Conservation (phyloP, 2,329 filamentous ascomycete genomes). For the Trichoderma sp. region DNA sequence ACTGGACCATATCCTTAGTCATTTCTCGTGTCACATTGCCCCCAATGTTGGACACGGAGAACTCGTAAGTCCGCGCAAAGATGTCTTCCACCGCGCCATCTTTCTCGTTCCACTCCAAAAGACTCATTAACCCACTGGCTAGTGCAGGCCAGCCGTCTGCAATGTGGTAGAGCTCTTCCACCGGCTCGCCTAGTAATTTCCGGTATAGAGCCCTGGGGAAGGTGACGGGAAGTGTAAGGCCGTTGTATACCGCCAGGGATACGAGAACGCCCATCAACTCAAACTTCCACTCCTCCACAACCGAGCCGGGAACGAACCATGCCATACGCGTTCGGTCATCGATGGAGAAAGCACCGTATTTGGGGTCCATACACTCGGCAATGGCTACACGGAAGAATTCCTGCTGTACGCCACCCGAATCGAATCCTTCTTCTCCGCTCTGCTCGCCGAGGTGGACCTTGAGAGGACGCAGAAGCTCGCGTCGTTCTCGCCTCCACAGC, state of each 20-base stretch:
- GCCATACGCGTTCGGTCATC: constrained; percentile 74
- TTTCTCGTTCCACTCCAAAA: constrained; percentile 73
- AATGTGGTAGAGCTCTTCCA: constrained; percentile 72
- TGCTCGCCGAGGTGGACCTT: constrained; percentile 86
- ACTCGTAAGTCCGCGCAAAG: constrained; percentile 83
- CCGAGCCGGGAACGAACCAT: constrained; percentile 82
- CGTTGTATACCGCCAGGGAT: constrained; percentile 89
- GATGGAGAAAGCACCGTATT: constrained; percentile 76
- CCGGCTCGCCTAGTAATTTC: constrained; percentile 68
- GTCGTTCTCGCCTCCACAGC: constrained; percentile 79
- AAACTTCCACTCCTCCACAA: constrained; percentile 85
- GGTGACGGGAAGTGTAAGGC: constrained; percentile 83
- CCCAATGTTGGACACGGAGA: constrained; percentile 64
- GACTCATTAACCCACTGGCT: constrained; percentile 66
- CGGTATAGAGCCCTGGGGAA: constrained; percentile 84
- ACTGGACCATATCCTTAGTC: constrained; percentile 42
- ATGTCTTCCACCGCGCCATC: constrained; percentile 77
- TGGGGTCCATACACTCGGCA: constrained; percentile 72
- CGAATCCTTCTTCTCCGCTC: constrained; percentile 81
- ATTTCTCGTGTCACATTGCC: constrained; percentile 57
- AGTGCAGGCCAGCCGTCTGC: constrained; percentile 85
- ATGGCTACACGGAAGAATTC: constrained; percentile 91
- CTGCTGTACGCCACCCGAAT: constrained; percentile 93
- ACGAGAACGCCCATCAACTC: constrained; percentile 86
- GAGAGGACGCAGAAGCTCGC: constrained; percentile 79